Conservation (phyloP, 179 eudicot genomes). For the Gypsophila paniculata region DNA sequence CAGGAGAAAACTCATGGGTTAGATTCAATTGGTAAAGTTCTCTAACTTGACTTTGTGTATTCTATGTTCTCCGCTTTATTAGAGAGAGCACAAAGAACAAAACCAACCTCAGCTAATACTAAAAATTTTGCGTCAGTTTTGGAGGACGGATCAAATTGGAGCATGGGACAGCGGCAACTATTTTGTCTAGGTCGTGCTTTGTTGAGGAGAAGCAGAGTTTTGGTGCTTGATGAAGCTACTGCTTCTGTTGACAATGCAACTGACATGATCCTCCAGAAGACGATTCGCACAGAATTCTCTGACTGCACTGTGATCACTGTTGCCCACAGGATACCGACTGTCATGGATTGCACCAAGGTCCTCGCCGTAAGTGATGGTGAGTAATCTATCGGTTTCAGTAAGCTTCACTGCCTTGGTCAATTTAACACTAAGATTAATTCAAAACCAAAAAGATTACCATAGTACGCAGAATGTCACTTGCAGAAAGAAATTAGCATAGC, state of each 20-base stretch:
- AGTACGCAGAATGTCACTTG: not conserved
- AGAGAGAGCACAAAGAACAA: not conserved
- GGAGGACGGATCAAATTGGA: slow-evolving; percentile 78
- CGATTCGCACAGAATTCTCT: slow-evolving; percentile 31
- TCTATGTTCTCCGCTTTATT: not conserved
- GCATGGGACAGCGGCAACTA: slow-evolving; percentile 75
- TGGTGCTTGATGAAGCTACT: slow-evolving; percentile 78
- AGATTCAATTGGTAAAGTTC: slow-evolving; percentile 36
- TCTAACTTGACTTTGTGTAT: not conserved
- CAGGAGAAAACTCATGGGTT: slow-evolving; percentile 41
- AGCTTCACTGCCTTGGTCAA: not conserved
- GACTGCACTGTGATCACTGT: slow-evolving; percentile 22
- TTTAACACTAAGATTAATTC: slow-evolving; percentile 1
- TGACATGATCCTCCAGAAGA: slow-evolving; percentile 55
- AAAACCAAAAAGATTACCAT: not conserved
- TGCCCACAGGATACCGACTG: slow-evolving; percentile 20
- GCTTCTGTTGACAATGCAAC: slow-evolving; percentile 72
- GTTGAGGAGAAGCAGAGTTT: slow-evolving; percentile 49
- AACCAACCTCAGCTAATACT: not conserved
- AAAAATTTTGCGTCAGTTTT: slow-evolving; percentile 32
- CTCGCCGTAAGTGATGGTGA: slow-evolving; percentile 19
- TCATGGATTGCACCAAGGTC: slow-evolving; percentile 22
- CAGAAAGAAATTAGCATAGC: not conserved
- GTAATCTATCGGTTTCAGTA: not conserved
- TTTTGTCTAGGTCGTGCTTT: slow-evolving; percentile 72